phyloP scores from a whole-genome alignment of 75 land plant species.

The Larix kaempferi region DNA sequence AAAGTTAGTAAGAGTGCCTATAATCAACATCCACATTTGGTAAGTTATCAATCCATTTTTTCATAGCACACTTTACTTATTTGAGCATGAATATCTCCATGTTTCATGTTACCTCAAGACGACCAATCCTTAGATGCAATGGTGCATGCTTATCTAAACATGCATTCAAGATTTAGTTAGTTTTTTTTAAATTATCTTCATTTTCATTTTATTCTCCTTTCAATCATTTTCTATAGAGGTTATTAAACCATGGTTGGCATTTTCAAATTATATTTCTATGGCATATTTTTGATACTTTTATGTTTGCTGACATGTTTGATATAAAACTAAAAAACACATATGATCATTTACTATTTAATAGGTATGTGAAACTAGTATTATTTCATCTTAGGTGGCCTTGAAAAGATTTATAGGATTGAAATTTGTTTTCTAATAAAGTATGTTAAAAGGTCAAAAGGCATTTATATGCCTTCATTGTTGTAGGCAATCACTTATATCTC shows the following conservation, averaged over 20 bases:
- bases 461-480: not conserved
- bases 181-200: not conserved
- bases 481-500: not conserved
- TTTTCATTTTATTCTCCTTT: not conserved
- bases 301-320: constrained; percentile 77
- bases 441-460: not conserved
- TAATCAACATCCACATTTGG: constrained; percentile 99
- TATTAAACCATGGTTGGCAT: too few relatives aligned
- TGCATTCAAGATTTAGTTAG: not conserved
- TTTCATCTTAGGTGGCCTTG: not conserved
- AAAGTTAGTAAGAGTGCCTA: constrained; percentile 96
- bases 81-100: not conserved
- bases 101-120: not conserved
- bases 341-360: constrained; percentile 98
- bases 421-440: not conserved
- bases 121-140: not conserved
- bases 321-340: constrained; percentile 91
- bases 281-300: not conserved
- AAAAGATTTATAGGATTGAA: not conserved
- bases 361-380: constrained; percentile 29
- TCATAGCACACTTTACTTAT: not conserved
- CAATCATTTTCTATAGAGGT: not conserved
- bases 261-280: too few relatives aligned
- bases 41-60: constrained; percentile 19
- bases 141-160: constrained; percentile 1